These are phyloP conservation scores for Talaromyces sp. DNA, from an alignment of 2,329 filamentous ascomycete genomes.

Conservation along the genomic window DNA sequence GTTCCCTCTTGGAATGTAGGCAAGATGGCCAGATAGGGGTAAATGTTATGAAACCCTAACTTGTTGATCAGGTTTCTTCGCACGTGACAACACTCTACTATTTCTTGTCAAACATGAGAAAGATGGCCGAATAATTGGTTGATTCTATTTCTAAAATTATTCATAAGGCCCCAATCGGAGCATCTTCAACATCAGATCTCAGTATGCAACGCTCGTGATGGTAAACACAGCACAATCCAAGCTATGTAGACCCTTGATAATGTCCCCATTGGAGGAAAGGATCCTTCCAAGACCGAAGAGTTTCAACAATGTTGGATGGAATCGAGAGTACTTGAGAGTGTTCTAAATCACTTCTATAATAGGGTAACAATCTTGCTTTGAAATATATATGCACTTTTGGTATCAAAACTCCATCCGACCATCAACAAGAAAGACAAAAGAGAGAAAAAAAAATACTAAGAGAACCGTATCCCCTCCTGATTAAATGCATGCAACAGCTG, in stretches of 20 bases:
- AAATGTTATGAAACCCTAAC: not conserved
- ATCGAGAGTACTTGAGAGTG: not conserved
- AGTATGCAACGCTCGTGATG: no score
- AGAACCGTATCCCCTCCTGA: constrained; percentile 73
- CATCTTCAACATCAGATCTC: constrained; percentile 32
- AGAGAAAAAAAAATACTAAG: not conserved
- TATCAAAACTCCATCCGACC: not conserved
- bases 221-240: not conserved
- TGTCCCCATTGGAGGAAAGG: not conserved
- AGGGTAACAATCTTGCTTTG: not conserved
- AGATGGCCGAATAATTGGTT: no score
- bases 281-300: not conserved
- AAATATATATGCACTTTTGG: not conserved
- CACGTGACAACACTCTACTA: constrained; percentile 18
- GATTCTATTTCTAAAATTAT: no score
- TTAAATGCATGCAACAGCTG: constrained; percentile 79
- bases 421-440: no score
- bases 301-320: not conserved
- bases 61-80: not conserved
- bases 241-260: not conserved
- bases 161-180: no score
- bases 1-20: not conserved
- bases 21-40: not conserved
- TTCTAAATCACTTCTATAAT: not conserved
- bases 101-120: no score